A percentile compares a stretch with the other conserved stretches of the same genome.
Evolutionary conservation across 306 rosid species (phyloP).

Genomic region (Vachellia pachyceras): DNA sequence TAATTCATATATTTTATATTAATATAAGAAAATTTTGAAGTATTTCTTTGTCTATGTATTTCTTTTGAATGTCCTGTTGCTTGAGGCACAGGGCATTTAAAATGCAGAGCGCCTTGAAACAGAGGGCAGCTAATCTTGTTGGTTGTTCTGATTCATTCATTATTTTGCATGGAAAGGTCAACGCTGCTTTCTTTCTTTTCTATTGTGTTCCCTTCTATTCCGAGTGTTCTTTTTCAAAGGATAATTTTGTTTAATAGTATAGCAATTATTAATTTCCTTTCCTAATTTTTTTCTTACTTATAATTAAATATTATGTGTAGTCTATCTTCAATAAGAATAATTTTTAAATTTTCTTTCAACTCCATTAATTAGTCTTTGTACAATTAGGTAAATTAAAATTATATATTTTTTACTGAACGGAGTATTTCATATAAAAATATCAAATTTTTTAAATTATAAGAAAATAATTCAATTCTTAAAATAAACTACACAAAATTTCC

Average conservation of each 20-base stretch:
- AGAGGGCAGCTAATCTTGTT: conserved; percentile 5
- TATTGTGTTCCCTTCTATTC: background rate
- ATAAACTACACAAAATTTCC: background rate
- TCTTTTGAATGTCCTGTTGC: background rate
- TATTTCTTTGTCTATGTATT: background rate
- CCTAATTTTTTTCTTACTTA: background rate
- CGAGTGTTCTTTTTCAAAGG: background rate
- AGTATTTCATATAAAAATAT: background rate
- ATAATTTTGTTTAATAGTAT: too few species aligned
- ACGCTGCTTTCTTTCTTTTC: background rate
- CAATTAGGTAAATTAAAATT: background rate
- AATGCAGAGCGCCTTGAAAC: background rate
- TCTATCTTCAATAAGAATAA: background rate
- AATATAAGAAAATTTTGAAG: background rate
- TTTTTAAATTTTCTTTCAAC: too few species aligned
- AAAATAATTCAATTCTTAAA: background rate
- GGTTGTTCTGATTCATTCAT: background rate
- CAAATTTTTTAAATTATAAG: background rate
- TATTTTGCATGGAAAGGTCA: conserved; percentile 11
- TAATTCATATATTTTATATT: background rate
- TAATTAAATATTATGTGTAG: background rate
- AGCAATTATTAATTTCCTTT: background rate
- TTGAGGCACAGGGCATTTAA: background rate
- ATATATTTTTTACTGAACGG: background rate
- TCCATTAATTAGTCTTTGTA: too few species aligned